Conservation (phyloP, 306 rosid species). For the Cucurbita moschata region DNA sequence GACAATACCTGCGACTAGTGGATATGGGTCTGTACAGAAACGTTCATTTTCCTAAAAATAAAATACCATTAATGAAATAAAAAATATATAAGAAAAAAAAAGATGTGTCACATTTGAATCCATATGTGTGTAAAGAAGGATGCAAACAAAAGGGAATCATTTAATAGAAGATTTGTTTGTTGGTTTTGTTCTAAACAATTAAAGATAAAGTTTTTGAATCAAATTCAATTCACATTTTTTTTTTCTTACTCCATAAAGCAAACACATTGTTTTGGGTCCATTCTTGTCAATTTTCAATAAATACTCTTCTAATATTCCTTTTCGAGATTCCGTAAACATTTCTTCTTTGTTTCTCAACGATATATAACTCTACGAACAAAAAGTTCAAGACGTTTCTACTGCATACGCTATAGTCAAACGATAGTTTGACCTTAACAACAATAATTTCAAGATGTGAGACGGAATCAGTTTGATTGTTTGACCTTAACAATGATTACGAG, state of each 20-base stretch:
- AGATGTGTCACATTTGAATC: neutral
- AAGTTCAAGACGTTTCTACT: no score
- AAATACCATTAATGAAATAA: no score
- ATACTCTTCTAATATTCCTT: neutral
- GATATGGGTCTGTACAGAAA: no score
- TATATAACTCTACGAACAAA: no score
- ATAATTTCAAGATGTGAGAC: no score
- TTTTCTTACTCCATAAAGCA: no score
- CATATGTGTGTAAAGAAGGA: neutral
- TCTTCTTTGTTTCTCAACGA: constrained; percentile 1
- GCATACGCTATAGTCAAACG: no score
- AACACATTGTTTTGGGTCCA: constrained; percentile 23
- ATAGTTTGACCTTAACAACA: no score
- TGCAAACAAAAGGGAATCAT: neutral
- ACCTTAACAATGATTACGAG: no score
- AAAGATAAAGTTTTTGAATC: neutral
- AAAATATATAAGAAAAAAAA: neutral
- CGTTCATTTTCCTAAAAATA: no score
- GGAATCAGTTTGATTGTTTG: no score
- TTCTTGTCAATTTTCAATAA: constrained; percentile 22
- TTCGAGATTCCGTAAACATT: constrained; percentile 21
- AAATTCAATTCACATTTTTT: neutral
- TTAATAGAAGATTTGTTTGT: neutral
- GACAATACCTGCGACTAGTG: no score
- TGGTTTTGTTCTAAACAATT: neutral